Percentiles rank a stretch among this genome's conserved stretches.
Evolutionary conservation across 139 green algal genomes (phyloP).

Genomic region (Chlamydomonas schloesseri): DNA sequence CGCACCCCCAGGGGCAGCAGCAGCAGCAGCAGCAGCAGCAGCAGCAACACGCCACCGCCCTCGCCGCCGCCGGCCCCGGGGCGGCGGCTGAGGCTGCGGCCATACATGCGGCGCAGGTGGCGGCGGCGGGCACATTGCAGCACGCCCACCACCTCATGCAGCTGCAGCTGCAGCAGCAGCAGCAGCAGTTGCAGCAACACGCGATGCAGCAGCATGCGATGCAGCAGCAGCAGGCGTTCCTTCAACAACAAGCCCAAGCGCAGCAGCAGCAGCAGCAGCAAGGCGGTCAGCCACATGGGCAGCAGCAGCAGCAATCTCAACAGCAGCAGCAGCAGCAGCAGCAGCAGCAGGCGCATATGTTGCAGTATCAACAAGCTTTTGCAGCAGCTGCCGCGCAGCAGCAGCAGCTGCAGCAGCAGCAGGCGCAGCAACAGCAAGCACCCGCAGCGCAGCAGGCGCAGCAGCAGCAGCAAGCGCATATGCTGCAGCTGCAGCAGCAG

Average conservation of each 20-base stretch:
- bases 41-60: not conserved
- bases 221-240: not conserved
- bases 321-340: slow-evolving; percentile 27
- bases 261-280: slow-evolving; percentile 22
- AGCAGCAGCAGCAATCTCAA: slow-evolving; percentile 38
- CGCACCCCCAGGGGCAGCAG: not conserved
- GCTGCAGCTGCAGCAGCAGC: not conserved
- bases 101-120: too few species aligned
- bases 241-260: not conserved
- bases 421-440: slow-evolving; percentile 8
- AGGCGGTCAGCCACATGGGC: not conserved
- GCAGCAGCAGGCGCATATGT: not conserved
- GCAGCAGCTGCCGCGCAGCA: slow-evolving; percentile 26
- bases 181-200: slow-evolving; percentile 23
- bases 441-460: not conserved
- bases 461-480: slow-evolving; percentile 9
- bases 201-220: slow-evolving; percentile 5
- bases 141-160: not conserved
- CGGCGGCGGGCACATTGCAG: not conserved
- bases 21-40: slow-evolving; percentile 3
- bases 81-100: too few species aligned
- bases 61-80: too few species aligned
- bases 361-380: too few species aligned
- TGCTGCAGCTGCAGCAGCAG: not conserved
- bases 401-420: slow-evolving; percentile 36